Conservation (phyloP, 805 yeast genomes). For the Metschnikowia hibisci region DNA sequence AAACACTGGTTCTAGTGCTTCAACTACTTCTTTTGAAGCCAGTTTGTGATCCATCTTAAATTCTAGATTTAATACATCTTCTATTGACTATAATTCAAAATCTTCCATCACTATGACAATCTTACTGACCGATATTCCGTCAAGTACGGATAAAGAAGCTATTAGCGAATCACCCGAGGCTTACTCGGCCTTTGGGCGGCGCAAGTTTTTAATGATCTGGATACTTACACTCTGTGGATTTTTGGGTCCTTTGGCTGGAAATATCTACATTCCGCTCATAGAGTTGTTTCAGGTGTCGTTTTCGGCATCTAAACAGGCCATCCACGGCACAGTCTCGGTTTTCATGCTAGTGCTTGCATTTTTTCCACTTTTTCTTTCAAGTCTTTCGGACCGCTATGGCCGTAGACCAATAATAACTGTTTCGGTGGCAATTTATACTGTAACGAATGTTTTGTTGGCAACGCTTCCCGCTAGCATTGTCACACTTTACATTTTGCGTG, state of each 20-base stretch:
- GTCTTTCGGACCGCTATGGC: constrained; percentile 53
- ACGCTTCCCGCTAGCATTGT: constrained; percentile 28
- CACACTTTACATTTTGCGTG: constrained; percentile 28
- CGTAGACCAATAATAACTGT: constrained; percentile 28
- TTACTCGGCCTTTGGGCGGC: constrained; percentile 8
- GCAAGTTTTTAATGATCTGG: constrained; percentile 26
- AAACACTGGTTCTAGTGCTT: not conserved
- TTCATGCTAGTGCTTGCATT: constrained; percentile 55
- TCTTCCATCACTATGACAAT: not conserved
- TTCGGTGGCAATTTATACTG: constrained; percentile 24
- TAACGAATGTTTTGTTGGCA: constrained; percentile 29
- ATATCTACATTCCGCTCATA: constrained; percentile 52
- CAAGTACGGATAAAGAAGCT: not conserved
- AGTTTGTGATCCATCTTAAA: no score
- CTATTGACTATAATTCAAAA: no score
- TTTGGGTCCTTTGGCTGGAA: constrained; percentile 55
- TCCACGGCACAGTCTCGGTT: constrained; percentile 55
- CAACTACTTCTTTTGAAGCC: no score
- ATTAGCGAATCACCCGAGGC: not conserved
- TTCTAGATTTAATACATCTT: no score
- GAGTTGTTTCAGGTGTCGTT: constrained; percentile 43
- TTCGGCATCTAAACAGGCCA: constrained; percentile 36
- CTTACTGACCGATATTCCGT: not conserved
- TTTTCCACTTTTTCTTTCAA: constrained; percentile 55
- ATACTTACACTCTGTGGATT: constrained; percentile 49